phyloP scores from a whole-genome alignment of 768 basidiomycete species.

The Hygrophoropsis aurantiaca region DNA sequence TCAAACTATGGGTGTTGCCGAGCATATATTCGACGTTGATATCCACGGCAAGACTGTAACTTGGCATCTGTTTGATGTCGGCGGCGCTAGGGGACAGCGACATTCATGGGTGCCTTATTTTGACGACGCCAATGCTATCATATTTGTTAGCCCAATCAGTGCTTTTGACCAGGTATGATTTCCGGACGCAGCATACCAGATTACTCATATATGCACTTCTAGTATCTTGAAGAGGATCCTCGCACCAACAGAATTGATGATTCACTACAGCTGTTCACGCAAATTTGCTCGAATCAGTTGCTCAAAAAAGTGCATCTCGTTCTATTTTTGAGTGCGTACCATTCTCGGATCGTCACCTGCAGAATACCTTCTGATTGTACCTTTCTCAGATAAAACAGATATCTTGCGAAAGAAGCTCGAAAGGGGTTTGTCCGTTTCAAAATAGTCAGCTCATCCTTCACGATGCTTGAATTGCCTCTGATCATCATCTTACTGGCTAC shows the following conservation, averaged over 20 bases:
- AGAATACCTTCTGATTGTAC: neutral
- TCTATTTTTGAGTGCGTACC: slow-evolving; percentile 54
- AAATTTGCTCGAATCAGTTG: slow-evolving; percentile 80
- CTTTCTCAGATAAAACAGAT: slow-evolving; percentile 68
- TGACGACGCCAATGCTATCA: slow-evolving; percentile 76
- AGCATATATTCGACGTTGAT: slow-evolving; percentile 80
- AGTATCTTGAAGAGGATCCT: slow-evolving; percentile 89
- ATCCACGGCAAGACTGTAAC: slow-evolving; percentile 76
- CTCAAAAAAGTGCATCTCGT: slow-evolving; percentile 68
- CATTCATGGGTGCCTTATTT: slow-evolving; percentile 73
- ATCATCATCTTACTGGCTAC: slow-evolving; percentile 7
- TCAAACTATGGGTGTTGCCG: slow-evolving; percentile 86
- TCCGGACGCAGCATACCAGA: no score
- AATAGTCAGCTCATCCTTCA: slow-evolving; percentile 58
- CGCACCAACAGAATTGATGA: slow-evolving; percentile 85
- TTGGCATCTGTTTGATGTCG: slow-evolving; percentile 74
- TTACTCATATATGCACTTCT: neutral
- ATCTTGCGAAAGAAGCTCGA: slow-evolving; percentile 72
- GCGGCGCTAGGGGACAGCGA: slow-evolving; percentile 69
- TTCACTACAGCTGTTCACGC: slow-evolving; percentile 83
- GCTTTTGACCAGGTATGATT: slow-evolving; percentile 69
- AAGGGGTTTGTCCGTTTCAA: slow-evolving; percentile 66
- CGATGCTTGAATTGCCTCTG: slow-evolving; percentile 4
- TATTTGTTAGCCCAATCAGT: slow-evolving; percentile 76
- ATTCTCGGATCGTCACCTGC: neutral